A percentile compares a stretch with the other conserved stretches of the same genome.
phyloP scores from a whole-genome alignment of 2,329 filamentous ascomycete genomes.

The Coleophoma crateriformis region DNA sequence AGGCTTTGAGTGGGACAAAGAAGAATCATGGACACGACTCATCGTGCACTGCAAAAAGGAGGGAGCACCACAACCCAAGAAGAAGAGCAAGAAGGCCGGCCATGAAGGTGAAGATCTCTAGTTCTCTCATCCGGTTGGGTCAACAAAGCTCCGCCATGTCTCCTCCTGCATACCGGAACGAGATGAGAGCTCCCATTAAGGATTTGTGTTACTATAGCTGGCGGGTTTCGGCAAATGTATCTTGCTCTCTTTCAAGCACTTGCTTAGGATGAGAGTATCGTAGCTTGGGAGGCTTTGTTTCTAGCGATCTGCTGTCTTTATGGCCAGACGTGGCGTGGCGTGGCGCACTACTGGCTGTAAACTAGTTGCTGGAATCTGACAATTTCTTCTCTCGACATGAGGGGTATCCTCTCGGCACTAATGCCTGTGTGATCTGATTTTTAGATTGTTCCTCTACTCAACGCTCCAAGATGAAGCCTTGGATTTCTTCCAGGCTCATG shows the following conservation, averaged over 20 bases:
- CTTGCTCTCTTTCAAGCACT: neutral
- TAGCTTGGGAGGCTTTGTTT: neutral
- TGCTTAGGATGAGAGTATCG: neutral
- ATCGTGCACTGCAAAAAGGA: slow-evolving; percentile 80
- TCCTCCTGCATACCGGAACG: slow-evolving; percentile 6
- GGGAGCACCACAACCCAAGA: slow-evolving; percentile 54
- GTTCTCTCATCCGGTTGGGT: slow-evolving; percentile 2
- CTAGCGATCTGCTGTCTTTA: slow-evolving; percentile 1
- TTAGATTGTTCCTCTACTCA: no score
- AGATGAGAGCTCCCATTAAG: slow-evolving; percentile 9
- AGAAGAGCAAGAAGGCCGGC: slow-evolving; percentile 54
- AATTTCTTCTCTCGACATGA: neutral
- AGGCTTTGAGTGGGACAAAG: slow-evolving; percentile 95
- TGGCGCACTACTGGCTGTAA: slow-evolving; percentile 2
- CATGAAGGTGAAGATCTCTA: slow-evolving; percentile 34
- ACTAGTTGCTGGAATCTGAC: slow-evolving; percentile 7
- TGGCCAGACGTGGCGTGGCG: slow-evolving; percentile 3
- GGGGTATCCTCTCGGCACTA: no score
- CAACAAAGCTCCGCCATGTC: slow-evolving; percentile 8
- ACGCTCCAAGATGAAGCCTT: no score
- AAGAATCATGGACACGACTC: slow-evolving; percentile 83
- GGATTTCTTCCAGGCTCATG: no score
- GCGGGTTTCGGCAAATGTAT: slow-evolving; percentile 3
- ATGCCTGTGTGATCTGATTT: no score
- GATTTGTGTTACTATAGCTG: slow-evolving; percentile 6